Evolutionary conservation across 768 basidiomycete species (phyloP), one percentile per base, ranked within the genome.

Genomic region (Tephrocybe sp.): DNA sequence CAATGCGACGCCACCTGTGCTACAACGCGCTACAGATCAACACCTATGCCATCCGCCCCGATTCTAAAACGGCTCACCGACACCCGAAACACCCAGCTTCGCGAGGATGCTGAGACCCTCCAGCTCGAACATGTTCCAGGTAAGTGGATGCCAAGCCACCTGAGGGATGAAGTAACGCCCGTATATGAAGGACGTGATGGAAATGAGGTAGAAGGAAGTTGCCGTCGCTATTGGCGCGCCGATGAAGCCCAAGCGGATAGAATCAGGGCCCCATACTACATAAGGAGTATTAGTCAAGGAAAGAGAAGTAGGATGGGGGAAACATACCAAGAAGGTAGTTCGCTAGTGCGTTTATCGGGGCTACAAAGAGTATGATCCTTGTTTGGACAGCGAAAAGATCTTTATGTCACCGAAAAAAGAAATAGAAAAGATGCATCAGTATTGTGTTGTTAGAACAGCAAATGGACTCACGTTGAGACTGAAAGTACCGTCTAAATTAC

Each of bases 221-320:
- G 86, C 82, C 2, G 92, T 92, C 0, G 94, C 88, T 9, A 97
- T 74, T 0, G 96, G 95, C 4, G 94, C 95, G 12, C 95, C 95
- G 41, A 88, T 81, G 69, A 91, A 98, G 1, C 94, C 94, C 2
- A 98, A 71, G 11, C 87, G 75, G 49, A 96, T 69, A 2, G 82
- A 71, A 39, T 78, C 71, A 0, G 91, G 92, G 1, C 91, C 92
- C 89, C 89, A 92, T 0, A 94, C 89, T 74, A 18, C 4, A 15
- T 39, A 22, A 24, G 21, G 16, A 27, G 31, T 12, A 3, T 24
- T 5, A 24, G 5, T 34, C 5, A 28, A 34, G 15, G 12, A 40
- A 9, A 18, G 28, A 34, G 16, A 21, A 39, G 18, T 59, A 25
- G 32, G 5, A 34, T n/a, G 61, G 11, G 9, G n/a, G n/a, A n/a